These are phyloP conservation scores for Tetrapisispora pingtungensis DNA, from an alignment of 805 yeast genomes.

Conservation along the genomic window DNA sequence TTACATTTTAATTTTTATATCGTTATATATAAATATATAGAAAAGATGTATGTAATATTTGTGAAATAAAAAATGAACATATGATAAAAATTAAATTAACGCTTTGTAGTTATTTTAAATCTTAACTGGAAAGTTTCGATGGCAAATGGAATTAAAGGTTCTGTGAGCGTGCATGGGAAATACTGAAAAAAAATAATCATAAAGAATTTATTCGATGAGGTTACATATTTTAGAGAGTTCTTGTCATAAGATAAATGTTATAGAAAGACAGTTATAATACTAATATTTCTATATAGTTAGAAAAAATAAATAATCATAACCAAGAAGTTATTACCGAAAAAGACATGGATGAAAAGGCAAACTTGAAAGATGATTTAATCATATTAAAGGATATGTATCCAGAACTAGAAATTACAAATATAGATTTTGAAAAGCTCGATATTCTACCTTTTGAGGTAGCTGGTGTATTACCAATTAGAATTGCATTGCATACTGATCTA, in stretches of 20 bases:
- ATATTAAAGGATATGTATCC: slow-evolving; percentile 26
- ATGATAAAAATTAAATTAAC: not conserved
- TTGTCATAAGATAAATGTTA: no score
- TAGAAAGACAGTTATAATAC: no score
- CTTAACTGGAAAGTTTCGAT: no score
- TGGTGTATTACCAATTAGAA: slow-evolving; percentile 14
- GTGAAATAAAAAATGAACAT: not conserved
- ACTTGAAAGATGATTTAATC: slow-evolving; percentile 15
- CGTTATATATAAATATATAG: not conserved
- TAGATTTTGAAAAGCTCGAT: not conserved
- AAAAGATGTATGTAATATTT: not conserved
- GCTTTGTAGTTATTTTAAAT: no score
- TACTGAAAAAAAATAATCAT: no score
- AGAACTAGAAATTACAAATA: slow-evolving; percentile 12
- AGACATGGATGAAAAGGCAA: slow-evolving; percentile 4
- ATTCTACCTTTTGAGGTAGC: slow-evolving; percentile 1
- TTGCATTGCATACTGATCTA: slow-evolving; percentile 9
- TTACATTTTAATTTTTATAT: not conserved
- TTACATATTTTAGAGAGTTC: no score
- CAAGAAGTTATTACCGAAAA: not conserved
- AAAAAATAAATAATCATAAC: no score
- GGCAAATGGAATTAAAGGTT: no score
- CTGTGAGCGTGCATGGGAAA: no score
- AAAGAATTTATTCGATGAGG: no score
- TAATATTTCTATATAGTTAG: no score